Evolutionary conservation across 805 yeast species (phyloP).

Genomic region (Yamadazyma sp.): DNA sequence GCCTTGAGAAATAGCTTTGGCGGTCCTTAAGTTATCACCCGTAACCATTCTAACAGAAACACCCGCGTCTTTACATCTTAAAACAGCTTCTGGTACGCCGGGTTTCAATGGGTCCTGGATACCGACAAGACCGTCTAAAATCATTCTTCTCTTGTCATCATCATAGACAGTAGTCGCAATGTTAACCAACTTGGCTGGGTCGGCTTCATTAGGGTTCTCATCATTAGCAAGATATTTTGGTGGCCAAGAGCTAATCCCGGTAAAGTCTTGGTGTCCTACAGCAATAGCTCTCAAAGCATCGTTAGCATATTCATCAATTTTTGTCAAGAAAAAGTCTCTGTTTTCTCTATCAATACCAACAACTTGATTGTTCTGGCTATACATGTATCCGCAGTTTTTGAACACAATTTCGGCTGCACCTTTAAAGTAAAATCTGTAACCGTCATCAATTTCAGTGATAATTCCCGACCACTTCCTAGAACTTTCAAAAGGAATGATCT

Average conservation of each 20-base stretch:
- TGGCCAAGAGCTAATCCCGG: slow-evolving; percentile 58
- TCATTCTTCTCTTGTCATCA: slow-evolving; percentile 31
- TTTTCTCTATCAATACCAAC: slow-evolving; percentile 28
- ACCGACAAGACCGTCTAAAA: slow-evolving; percentile 78
- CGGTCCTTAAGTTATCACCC: slow-evolving; percentile 92
- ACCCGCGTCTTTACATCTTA: slow-evolving; percentile 84
- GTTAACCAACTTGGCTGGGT: slow-evolving; percentile 30
- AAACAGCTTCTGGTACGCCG: slow-evolving; percentile 89
- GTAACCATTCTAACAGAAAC: slow-evolving; percentile 97
- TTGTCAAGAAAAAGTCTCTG: slow-evolving; percentile 31
- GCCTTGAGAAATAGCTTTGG: slow-evolving; percentile 82
- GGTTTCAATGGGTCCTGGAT: slow-evolving; percentile 91
- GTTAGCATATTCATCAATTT: slow-evolving; percentile 58
- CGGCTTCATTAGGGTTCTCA: slow-evolving; percentile 20
- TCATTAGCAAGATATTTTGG: slow-evolving; percentile 47
- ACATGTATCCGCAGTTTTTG: slow-evolving; percentile 50
- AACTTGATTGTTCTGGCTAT: slow-evolving; percentile 25
- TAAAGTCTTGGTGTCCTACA: slow-evolving; percentile 76
- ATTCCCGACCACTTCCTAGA: slow-evolving; percentile 91
- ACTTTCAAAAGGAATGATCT: slow-evolving; percentile 87
- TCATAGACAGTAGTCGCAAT: slow-evolving; percentile 20
- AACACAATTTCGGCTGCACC: slow-evolving; percentile 94
- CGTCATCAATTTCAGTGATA: slow-evolving; percentile 51
- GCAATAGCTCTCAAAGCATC: slow-evolving; percentile 86
- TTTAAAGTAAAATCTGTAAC: slow-evolving; percentile 68